Base-by-base conservation (phyloP, 306 rosid species). In the Alnus rubra region DNA sequence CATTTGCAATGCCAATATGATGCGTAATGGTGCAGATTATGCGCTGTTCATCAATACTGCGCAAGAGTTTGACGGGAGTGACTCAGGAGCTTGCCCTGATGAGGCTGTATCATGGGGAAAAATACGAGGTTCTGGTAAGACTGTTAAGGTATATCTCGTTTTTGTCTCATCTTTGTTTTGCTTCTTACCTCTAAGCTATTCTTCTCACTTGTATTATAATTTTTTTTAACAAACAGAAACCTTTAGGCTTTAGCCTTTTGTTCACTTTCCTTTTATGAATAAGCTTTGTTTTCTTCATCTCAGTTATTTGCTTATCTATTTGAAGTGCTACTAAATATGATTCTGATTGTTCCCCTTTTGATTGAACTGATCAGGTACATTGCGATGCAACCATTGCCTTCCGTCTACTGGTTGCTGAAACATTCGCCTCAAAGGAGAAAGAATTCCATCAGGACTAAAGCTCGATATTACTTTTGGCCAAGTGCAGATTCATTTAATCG, bases 1-100 rank as follows among this genome's bases (percentile, higher is more conserved):
- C 88, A 93, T 93, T 82, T 95, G 97, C 93, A 95, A 95, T 76
- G 99, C 99, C 89, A 95, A 95, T 82, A 95, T 95, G 99, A 90
- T 93, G 93, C 98, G 97, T 39, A 95, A 93, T 14, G 99, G 99
- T 76, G 97, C 97, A 19, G 98, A 95, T 76, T 95, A 90, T 82
- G 99, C 97, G 0, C 91, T 95, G 80, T 91, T 88, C 77, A 88
- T 95, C 50, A 95, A 95, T 69, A 95, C 98, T 37, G 99, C 97
- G 16, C 98, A 95, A 63, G 98, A 95, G 82, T 95, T 81, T 76
- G 98, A 95, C 72, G 98, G 98, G 64, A 95, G 97, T 60, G 99
- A 95, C 80, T 95, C 98, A 37, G 99, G 98, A 70, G 98, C 99
- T 74, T 86, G 48, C 69, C 99, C 97, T 19, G 99, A 95, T 51